A percentile compares a stretch with the other conserved stretches of the same genome.
Evolutionary conservation across 106 monocot species (phyloP).

Genomic region (Dioscorea alata): DNA sequence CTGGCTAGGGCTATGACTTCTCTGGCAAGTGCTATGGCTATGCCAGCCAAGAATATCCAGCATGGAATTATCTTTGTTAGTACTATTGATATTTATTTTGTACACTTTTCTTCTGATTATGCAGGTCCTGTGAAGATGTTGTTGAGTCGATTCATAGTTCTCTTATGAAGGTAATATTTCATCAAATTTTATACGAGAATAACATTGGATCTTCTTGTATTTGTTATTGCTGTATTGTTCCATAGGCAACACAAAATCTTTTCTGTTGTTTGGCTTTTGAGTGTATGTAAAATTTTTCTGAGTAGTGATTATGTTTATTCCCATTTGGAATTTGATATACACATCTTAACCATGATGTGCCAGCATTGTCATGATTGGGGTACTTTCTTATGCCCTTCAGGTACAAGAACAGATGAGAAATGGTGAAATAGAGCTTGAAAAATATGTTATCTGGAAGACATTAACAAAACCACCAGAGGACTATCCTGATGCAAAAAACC

Average conservation of each 20-base stretch:
- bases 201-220: too few relatives aligned
- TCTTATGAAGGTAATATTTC: constrained; percentile 55
- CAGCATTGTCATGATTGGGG: background rate
- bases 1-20: background rate
- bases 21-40: background rate
- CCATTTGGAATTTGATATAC: too few relatives aligned
- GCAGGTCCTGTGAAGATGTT: constrained; percentile 83
- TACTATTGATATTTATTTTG: background rate
- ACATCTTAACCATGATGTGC: too few relatives aligned
- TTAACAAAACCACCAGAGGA: constrained; percentile 90
- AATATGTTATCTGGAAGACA: constrained; percentile 84
- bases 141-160: constrained; percentile 72
- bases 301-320: too few relatives aligned
- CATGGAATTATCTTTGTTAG: background rate
- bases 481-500: constrained; percentile 94
- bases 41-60: too few relatives aligned
- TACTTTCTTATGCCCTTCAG: constrained; percentile 20
- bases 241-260: too few relatives aligned
- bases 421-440: constrained; percentile 73
- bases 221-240: too few relatives aligned
- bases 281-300: too few relatives aligned
- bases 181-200: too few relatives aligned
- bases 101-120: background rate
- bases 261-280: too few relatives aligned
- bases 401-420: constrained; percentile 81